Evolutionary conservation across 768 basidiomycete species (phyloP), one percentile per base, ranked within the genome.

Genomic region (Tricholomella constricta): DNA sequence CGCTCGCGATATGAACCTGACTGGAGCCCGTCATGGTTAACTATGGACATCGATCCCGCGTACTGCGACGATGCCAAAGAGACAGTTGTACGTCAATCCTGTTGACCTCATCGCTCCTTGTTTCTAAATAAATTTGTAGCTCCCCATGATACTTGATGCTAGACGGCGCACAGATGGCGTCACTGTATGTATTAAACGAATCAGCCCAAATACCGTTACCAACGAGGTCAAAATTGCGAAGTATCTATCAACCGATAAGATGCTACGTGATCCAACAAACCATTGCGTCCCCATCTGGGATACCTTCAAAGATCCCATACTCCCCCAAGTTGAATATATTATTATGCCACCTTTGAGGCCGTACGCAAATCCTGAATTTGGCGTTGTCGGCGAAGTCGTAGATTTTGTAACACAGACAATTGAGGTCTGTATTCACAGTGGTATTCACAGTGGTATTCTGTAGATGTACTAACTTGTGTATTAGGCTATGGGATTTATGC

Each of bases 261-360:
- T 57, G 32, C 22, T 46, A 14, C 51, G 44, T 8, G 48, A 61
- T 26, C n/a, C 45, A 12, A 38, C 10, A 32, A 57, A 62, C 32
- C 53, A 57, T 22, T 52, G 42, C 17, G 49, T 54, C 25, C 55
- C 52, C 17, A 52, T 64, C 7, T 55, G 65, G 12, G 69, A 71
- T 8, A 20, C 56, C 0, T 12, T 72, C 1, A 7, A 36, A 14
- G 38, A 68, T 35, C 59, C 60, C 6, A 45, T 43, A 14, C 51
- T 52, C 0, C 45, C 50, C 1, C 34, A 64, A 10, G 51, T 58
- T 0, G 27, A 31, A 9, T 62, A 68, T 1, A 43, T 73, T 1
- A 63, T 70, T 2, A 76, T 74, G 69, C 77, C 76, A 0, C 48
- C 72, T 1, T 64, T 78, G 15, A 64, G 72, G 45, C 61, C 62